Percentiles rank a stretch among this genome's conserved stretches.
Conservation (phyloP, 768 basidiomycete species). For the Suillus alpinus region DNA sequence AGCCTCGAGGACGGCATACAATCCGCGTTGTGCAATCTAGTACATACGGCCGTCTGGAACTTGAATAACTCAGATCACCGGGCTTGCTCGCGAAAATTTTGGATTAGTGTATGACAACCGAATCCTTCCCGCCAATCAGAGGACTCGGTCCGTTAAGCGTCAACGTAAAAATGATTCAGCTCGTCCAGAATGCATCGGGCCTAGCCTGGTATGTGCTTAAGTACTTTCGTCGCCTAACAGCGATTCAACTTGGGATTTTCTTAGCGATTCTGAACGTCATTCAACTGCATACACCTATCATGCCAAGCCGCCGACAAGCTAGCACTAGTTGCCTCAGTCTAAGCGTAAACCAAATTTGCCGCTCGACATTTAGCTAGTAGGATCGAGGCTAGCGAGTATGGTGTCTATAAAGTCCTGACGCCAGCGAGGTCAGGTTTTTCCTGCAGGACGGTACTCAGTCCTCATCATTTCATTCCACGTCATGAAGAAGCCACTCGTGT, state of each 20-base stretch:
- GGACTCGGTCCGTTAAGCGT: background rate
- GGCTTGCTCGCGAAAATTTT: background rate
- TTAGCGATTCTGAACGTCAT: background rate
- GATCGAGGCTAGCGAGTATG: background rate
- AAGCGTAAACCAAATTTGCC: background rate
- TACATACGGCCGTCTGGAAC: background rate
- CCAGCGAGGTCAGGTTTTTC: background rate
- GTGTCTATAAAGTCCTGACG: background rate
- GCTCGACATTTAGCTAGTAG: background rate
- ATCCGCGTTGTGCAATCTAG: background rate
- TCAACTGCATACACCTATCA: background rate
- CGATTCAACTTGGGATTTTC: background rate
- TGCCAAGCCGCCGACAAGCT: background rate
- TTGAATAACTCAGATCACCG: background rate
- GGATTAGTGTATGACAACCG: background rate
- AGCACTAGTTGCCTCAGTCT: background rate
- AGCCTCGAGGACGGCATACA: background rate
- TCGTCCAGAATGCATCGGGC: background rate
- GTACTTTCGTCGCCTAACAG: background rate
- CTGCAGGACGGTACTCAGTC: background rate
- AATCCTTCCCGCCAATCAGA: background rate
- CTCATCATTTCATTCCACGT: background rate
- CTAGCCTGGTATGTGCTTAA: background rate
- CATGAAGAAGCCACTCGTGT: slow-evolving; percentile 18
- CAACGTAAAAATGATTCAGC: background rate